Conservation (phyloP, 176 grass and related monocot genomes). For the Elaeis guineensis region DNA sequence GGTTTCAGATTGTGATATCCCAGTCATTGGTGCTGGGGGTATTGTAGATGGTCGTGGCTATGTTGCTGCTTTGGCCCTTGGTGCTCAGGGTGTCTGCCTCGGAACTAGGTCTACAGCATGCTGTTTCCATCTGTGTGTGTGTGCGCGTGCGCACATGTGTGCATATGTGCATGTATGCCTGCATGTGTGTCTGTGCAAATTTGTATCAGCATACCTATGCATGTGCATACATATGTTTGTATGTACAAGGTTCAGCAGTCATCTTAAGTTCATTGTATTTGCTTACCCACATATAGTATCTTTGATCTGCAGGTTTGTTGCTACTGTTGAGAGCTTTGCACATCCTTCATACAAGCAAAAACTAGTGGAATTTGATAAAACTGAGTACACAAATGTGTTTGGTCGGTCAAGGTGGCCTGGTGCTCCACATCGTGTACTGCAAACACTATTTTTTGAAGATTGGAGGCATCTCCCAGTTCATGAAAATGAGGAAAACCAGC, state of each 20-base stretch:
- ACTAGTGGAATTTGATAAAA: conserved; percentile 48
- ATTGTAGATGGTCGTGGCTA: conserved; percentile 89
- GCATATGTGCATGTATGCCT: no score
- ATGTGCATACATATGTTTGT: no score
- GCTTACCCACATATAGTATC: conserved; percentile 5
- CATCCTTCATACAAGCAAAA: conserved; percentile 82
- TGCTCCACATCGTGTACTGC: conserved; percentile 69
- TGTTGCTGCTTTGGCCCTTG: conserved; percentile 65
- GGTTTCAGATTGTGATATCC: conserved; percentile 42
- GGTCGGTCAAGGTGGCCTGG: conserved; percentile 87
- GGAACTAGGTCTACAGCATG: conserved; percentile 57
- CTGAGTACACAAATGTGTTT: conserved; percentile 61
- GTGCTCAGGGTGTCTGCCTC: conserved; percentile 74
- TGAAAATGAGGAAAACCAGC: conserved; percentile 67
- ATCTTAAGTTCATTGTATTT: not conserved
- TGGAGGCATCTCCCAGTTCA: conserved; percentile 62
- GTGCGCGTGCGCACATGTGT: no score
- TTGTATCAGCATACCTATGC: no score
- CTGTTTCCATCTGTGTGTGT: no score
- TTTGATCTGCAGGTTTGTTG: conserved; percentile 52
- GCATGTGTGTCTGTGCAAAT: no score
- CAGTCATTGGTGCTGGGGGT: conserved; percentile 61
- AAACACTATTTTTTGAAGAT: conserved; percentile 60
- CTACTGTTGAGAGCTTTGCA: conserved; percentile 69
- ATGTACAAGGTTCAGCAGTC: no score